Evolutionary conservation across 768 basidiomycete genomes (phyloP).

Genomic region (Glaciozyma martinii): DNA sequence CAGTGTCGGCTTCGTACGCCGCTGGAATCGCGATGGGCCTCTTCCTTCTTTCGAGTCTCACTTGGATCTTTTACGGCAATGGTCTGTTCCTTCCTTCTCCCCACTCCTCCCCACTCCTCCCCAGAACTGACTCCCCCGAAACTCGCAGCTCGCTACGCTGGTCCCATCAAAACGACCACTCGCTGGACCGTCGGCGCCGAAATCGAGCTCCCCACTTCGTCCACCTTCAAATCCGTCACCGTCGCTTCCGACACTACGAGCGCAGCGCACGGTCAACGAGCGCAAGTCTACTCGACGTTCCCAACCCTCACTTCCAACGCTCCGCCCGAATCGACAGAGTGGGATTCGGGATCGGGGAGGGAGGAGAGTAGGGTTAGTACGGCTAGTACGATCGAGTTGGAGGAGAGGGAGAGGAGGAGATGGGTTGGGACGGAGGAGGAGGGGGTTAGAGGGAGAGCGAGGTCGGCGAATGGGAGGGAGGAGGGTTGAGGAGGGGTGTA

Average conservation of each 20-base stretch:
- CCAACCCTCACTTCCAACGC: background rate
- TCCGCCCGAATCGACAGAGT: background rate
- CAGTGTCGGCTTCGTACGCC: constrained; percentile 39
- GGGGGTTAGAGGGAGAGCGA: background rate
- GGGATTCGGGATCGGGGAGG: background rate
- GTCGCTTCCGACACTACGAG: constrained; percentile 6
- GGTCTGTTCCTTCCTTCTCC: constrained; percentile 16
- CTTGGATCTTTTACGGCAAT: constrained; percentile 41
- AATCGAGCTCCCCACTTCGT: constrained; percentile 36
- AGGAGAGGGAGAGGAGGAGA: background rate
- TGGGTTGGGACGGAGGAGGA: background rate
- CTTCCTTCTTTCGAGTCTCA: constrained; percentile 34
- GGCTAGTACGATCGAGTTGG: background rate
- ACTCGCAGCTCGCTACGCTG: constrained; percentile 39
- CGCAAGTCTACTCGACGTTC: constrained; percentile 25
- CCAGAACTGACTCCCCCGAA: background rate
- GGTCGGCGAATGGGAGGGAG: background rate
- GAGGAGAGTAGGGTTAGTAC: background rate
- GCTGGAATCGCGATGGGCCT: constrained; percentile 38
- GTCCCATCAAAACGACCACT: constrained; percentile 42
- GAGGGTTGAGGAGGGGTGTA: too few species aligned
- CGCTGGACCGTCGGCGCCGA: constrained; percentile 43
- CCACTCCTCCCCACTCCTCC: background rate
- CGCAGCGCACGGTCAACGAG: constrained; percentile 10
- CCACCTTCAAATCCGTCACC: background rate